Evolutionary conservation across 257 asterid species (phyloP), one percentile per base, ranked within the genome.

Genomic region (Lantana camara): DNA sequence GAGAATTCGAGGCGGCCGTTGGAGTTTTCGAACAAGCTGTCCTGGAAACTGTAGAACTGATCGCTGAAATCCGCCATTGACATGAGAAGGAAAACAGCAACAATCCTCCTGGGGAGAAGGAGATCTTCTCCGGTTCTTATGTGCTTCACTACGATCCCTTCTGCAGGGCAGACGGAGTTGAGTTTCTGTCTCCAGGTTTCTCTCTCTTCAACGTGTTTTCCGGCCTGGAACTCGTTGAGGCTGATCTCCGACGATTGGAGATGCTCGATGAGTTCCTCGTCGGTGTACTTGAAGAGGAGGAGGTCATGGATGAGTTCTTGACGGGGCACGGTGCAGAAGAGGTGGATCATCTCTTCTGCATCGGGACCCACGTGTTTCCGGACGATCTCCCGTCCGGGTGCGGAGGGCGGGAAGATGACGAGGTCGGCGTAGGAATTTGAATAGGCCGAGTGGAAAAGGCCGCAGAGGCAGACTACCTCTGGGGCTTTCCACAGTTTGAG

Each of bases 371-470:
- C 96, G 64, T 83, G 89, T 21, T 32, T 44, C 21, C 97, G 89
- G 9, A 92, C 96, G 37, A 74, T 73, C 22, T 89, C 91, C 5
- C 97, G 80, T 41, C 95, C 97, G 49, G 53, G 54, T 14, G 85
- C 54, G 10, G 90, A 80, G 0, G 97, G 98, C 8, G 95, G 95
- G 66, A 91, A 91, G 40, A 91, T 86, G 37, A 96, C 97, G 16
- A 86, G 87, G 49, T 89, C 86, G 49, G 84, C 98, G 72, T 85
- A 86, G 9, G 98, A 83, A 19, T 91, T 91, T 60, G 97, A 91
- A 77, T 91, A 91, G 22, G 97, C 92, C 2, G 98, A 91, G 79
- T 91, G 98, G 80, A 89, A 89, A 23, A 92, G 86, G 16, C 96
- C 98, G 67, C 96, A 86, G 42, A 89, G 87, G 68, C 97, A 89